Evolutionary conservation across 352 stramenopile genomes (phyloP).

Genomic region (Pythium myriotylum): DNA sequence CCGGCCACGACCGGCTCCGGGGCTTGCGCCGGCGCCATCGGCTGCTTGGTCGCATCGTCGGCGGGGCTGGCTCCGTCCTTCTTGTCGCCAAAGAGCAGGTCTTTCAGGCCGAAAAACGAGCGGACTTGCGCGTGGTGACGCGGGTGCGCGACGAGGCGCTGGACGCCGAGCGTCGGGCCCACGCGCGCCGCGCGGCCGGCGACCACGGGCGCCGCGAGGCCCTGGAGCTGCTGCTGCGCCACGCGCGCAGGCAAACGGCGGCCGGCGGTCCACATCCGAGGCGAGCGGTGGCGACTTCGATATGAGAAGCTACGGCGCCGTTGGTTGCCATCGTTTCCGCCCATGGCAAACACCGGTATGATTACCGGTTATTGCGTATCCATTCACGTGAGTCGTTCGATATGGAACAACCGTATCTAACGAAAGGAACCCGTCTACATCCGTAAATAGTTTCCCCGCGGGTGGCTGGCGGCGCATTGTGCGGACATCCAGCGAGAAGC

Average conservation of each 20-base stretch:
- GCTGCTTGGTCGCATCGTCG: slow-evolving; percentile 2
- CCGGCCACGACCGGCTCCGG: slow-evolving; percentile 2
- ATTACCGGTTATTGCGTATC: slow-evolving; percentile 10
- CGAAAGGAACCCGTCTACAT: slow-evolving; percentile 3
- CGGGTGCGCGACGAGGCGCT: slow-evolving; percentile 3
- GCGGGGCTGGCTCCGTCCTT: slow-evolving; percentile 34
- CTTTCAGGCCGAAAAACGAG: slow-evolving; percentile 64
- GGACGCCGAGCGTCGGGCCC: slow-evolving; percentile 9
- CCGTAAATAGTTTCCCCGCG: slow-evolving; percentile 17
- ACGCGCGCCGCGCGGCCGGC: slow-evolving; percentile 16
- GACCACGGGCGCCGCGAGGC: slow-evolving; percentile 8
- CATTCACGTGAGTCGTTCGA: not conserved
- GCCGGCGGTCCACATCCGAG: slow-evolving; percentile 30
- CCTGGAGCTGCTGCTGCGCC: slow-evolving; percentile 11
- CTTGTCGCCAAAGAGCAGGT: slow-evolving; percentile 65
- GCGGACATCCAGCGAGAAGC: slow-evolving; percentile 11
- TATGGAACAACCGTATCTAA: slow-evolving; percentile 4
- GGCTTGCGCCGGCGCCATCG: slow-evolving; percentile 1
- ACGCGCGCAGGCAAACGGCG: slow-evolving; percentile 24
- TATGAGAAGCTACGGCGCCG: slow-evolving; percentile 9
- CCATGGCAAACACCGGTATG: slow-evolving; percentile 13
- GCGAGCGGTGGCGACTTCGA: slow-evolving; percentile 6
- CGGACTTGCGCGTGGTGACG: slow-evolving; percentile 36
- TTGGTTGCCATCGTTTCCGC: slow-evolving; percentile 25
- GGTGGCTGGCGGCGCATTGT: slow-evolving; percentile 24